Percentiles rank a stretch among this genome's conserved stretches.
phyloP scores from a whole-genome alignment of 352 stramenopile species.

The Paralagenidium karlingii region DNA sequence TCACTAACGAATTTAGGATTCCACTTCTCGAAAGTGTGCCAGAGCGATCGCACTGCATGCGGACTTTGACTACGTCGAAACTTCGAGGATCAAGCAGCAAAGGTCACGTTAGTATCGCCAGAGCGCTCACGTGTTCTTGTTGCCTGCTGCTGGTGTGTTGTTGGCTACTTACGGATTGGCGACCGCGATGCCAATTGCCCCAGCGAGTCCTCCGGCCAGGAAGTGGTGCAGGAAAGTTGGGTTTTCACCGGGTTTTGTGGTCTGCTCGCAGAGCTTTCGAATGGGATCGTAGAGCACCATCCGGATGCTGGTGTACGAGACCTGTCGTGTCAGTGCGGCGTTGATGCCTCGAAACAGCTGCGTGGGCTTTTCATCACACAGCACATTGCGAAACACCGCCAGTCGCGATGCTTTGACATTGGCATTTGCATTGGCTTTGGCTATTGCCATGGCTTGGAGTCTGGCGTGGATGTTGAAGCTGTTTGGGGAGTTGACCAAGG shows the following conservation, averaged over 20 bases:
- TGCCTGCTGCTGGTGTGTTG: background rate
- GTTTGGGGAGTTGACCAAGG: background rate
- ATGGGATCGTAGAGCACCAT: conserved; percentile 81
- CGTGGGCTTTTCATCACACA: conserved; percentile 41
- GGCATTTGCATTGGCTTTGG: conserved; percentile 40
- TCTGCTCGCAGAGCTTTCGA: conserved; percentile 57
- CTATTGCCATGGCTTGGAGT: conserved; percentile 10
- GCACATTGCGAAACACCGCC: no score
- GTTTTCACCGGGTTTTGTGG: conserved; percentile 17
- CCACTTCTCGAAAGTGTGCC: conserved; percentile 56
- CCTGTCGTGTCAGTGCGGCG: conserved; percentile 68
- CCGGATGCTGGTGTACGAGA: conserved; percentile 79
- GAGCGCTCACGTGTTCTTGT: no score
- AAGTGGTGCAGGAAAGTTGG: conserved; percentile 72
- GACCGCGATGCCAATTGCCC: conserved; percentile 63
- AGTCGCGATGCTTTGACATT: conserved; percentile 56
- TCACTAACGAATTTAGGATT: no score
- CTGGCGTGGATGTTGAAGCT: conserved; percentile 10
- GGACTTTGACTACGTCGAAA: conserved; percentile 83
- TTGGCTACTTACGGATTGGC: conserved; percentile 63
- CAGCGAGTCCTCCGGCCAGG: conserved; percentile 59
- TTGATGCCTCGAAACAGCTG: conserved; percentile 69
- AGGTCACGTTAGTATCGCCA: background rate
- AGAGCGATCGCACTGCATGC: conserved; percentile 68
- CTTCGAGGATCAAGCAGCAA: conserved; percentile 13